Percentiles rank a stretch among this genome's conserved stretches.
phyloP scores from a whole-genome alignment of 331 rosid genomes.

The Quercus phellos region DNA sequence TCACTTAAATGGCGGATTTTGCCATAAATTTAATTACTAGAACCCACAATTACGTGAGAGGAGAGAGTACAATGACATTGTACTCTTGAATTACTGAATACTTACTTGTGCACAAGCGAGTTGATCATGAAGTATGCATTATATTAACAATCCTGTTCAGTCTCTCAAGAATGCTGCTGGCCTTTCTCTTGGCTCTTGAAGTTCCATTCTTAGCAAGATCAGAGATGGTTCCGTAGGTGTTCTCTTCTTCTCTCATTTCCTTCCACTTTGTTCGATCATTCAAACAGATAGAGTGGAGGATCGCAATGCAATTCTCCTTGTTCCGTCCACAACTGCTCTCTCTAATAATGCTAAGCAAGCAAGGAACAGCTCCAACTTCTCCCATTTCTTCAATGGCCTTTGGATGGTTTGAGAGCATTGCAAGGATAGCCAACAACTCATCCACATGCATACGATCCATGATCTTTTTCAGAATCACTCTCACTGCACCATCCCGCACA shows the following conservation, averaged over 20 bases:
- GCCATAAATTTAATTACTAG: too few relatives aligned
- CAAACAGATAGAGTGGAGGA: conserved; percentile 63
- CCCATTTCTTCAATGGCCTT: conserved; percentile 73
- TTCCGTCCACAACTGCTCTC: conserved; percentile 66
- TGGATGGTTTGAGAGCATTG: conserved; percentile 66
- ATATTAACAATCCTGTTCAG: conserved; percentile 69
- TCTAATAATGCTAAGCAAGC: conserved; percentile 55
- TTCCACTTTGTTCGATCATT: conserved; percentile 70
- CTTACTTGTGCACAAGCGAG: neutral
- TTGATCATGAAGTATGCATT: conserved; percentile 74
- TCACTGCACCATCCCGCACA: conserved; percentile 61
- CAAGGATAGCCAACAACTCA: conserved; percentile 73
- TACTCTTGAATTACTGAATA: too few relatives aligned
- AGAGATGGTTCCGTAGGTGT: conserved; percentile 54
- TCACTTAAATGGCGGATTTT: too few relatives aligned
- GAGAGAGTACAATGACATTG: too few relatives aligned
- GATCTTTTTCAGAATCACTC: conserved; percentile 58
- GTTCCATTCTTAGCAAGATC: conserved; percentile 77
- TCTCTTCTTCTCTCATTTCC: conserved; percentile 81
- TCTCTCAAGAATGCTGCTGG: conserved; percentile 81
- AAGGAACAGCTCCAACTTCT: conserved; percentile 66
- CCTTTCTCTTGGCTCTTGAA: conserved; percentile 89
- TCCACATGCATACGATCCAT: conserved; percentile 43
- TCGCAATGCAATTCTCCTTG: conserved; percentile 77
- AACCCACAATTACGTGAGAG: too few relatives aligned